A percentile compares a stretch with the other conserved stretches of the same genome.
Evolutionary conservation across 306 rosid genomes (phyloP).

Genomic region (Citrullus amarus): DNA sequence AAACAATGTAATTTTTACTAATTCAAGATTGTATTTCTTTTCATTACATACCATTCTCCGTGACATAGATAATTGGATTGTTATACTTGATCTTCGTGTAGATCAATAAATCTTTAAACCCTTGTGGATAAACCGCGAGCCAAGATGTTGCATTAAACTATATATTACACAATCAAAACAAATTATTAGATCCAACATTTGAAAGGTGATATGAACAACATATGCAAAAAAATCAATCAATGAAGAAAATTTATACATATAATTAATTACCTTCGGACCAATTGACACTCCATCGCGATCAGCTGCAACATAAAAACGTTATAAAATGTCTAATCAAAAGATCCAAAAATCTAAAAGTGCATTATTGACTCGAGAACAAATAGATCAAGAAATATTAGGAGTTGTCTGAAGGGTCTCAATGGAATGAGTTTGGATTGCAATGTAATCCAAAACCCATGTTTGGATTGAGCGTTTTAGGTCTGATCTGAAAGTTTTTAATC

Average conservation of each 20-base stretch:
- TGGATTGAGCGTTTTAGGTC: too few relatives aligned
- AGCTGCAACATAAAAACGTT: background rate
- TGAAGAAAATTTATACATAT: background rate
- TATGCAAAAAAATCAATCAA: background rate
- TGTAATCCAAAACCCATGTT: too few relatives aligned
- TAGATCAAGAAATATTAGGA: too few relatives aligned
- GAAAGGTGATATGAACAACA: background rate
- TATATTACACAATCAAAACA: background rate
- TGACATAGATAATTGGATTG: background rate
- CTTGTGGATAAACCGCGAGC: background rate
- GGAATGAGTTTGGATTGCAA: too few relatives aligned
- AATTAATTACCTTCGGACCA: background rate
- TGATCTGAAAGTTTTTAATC: too few relatives aligned
- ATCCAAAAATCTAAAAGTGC: too few relatives aligned
- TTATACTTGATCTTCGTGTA: background rate
- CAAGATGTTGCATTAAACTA: background rate
- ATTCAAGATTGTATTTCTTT: background rate
- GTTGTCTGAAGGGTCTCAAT: too few relatives aligned
- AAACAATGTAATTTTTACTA: too few relatives aligned
- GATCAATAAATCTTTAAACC: background rate
- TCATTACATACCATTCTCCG: background rate
- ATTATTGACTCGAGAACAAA: background rate
- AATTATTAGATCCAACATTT: background rate
- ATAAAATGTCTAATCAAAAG: background rate
- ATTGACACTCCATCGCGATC: background rate